Conservation (phyloP, 2,329 filamentous ascomycete species). For the Chrysoporthe austroafricana region DNA sequence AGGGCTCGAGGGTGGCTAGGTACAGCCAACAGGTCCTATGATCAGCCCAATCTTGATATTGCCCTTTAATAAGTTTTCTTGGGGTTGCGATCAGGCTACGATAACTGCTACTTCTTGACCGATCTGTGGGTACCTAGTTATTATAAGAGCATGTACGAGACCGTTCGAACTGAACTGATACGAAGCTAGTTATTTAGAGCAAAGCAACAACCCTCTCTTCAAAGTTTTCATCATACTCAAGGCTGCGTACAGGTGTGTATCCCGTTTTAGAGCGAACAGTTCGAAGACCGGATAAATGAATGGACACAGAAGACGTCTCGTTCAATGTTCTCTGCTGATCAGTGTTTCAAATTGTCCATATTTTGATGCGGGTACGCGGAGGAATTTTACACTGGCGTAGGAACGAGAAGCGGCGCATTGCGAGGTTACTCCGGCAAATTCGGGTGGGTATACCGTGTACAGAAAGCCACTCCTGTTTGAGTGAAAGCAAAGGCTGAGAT, state of each 20-base stretch:
- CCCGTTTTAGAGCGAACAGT: slow-evolving; percentile 33
- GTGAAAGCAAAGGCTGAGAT: not conserved
- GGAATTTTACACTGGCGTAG: not conserved
- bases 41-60: too few species aligned
- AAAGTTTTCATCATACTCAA: slow-evolving; percentile 54
- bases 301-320: not conserved
- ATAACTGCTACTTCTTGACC: slow-evolving; percentile 2
- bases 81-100: too few species aligned
- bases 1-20: too few species aligned
- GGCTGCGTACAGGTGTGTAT: slow-evolving; percentile 55
- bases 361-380: not conserved
- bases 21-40: too few species aligned
- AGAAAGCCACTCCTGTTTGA: not conserved
- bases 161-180: slow-evolving; percentile 40
- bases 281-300: not conserved
- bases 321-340: not conserved
- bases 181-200: slow-evolving; percentile 52
- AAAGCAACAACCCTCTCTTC: slow-evolving; percentile 49
- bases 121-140: too few species aligned
- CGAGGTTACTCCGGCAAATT: too few species aligned
- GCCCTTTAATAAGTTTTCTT: too few species aligned
- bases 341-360: not conserved
- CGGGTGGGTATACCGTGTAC: not conserved
- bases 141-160: too few species aligned
- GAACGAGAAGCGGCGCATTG: not conserved